These are phyloP conservation scores for Geotrichum citri-aurantii DNA, from an alignment of 1,139 yeast species.

Conservation along the genomic window DNA sequence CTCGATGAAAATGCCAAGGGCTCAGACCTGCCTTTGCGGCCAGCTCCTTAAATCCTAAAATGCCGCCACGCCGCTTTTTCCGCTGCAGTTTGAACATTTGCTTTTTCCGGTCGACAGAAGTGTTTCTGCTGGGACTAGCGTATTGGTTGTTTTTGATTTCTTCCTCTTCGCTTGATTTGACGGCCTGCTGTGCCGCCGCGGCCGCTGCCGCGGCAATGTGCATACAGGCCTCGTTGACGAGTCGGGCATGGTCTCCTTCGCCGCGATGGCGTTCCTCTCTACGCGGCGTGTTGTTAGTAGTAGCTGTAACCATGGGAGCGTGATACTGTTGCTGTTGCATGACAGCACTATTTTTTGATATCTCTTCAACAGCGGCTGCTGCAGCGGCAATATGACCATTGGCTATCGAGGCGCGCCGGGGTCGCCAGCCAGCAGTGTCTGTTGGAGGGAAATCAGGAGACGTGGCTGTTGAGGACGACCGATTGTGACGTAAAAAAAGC, in stretches of 20 bases:
- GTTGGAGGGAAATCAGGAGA: conserved; percentile 18
- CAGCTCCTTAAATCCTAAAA: conserved; percentile 79
- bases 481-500: conserved; percentile 19
- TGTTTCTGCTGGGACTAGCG: conserved; percentile 19
- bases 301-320: not conserved
- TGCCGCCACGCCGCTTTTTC: conserved; percentile 76
- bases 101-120: conserved; percentile 21
- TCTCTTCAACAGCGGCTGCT: conserved; percentile 26
- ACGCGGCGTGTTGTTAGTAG: not conserved
- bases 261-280: conserved; percentile 16
- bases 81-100: conserved; percentile 33
- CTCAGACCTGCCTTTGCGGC: conserved; percentile 78
- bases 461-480: conserved; percentile 22
- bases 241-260: conserved; percentile 53
- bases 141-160: conserved; percentile 18
- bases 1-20: conserved; percentile 95
- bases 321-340: not conserved
- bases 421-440: conserved; percentile 25
- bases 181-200: conserved; percentile 40
- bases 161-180: conserved; percentile 26
- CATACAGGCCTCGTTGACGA: conserved; percentile 76
- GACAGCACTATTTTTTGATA: conserved; percentile 7
- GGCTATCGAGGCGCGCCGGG: conserved; percentile 32
- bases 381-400: conserved; percentile 30
- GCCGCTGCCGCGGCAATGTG: conserved; percentile 78